Conservation (phyloP, 495 filamentous ascomycete genomes). For the Penicillium alfredii region DNA sequence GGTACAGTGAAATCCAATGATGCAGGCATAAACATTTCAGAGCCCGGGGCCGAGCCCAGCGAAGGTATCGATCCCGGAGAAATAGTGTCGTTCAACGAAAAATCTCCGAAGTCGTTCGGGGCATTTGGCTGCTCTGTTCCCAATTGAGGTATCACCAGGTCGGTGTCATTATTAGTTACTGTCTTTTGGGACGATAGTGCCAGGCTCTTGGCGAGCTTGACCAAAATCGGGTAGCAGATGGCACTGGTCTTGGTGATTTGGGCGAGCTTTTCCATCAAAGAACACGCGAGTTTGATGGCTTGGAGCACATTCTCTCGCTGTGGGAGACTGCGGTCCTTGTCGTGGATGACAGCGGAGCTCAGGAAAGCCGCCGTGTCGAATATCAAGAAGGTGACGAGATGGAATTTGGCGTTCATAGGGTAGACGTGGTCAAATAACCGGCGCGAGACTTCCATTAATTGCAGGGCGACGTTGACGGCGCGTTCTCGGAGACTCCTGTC, state of each 20-base stretch:
- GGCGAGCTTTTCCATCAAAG: constrained; percentile 34
- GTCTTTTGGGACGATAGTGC: constrained; percentile 2
- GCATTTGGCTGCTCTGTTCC: neutral
- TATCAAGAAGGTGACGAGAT: constrained; percentile 47
- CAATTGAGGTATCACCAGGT: neutral
- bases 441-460: constrained; percentile 35
- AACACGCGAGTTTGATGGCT: constrained; percentile 30
- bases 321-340: constrained; percentile 35
- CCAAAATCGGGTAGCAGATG: constrained; percentile 19
- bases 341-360: constrained; percentile 47
- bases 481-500: constrained; percentile 26
- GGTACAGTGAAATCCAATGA: constrained; percentile 7
- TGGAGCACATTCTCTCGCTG: constrained; percentile 36
- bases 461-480: constrained; percentile 38
- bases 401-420: constrained; percentile 43
- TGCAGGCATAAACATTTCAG: constrained; percentile 4
- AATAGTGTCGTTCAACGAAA: neutral
- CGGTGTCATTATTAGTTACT: neutral
- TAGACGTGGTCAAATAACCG: constrained; percentile 36
- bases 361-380: constrained; percentile 47
- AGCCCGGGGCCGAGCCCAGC: no score
- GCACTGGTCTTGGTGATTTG: constrained; percentile 27
- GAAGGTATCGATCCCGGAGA: constrained; percentile 2
- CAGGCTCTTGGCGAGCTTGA: constrained; percentile 15
- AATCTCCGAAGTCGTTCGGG: neutral